A percentile compares a stretch with the other conserved stretches of the same genome.
Conservation (phyloP, 2,329 filamentous ascomycete species). For the Cercospora berteroae region DNA sequence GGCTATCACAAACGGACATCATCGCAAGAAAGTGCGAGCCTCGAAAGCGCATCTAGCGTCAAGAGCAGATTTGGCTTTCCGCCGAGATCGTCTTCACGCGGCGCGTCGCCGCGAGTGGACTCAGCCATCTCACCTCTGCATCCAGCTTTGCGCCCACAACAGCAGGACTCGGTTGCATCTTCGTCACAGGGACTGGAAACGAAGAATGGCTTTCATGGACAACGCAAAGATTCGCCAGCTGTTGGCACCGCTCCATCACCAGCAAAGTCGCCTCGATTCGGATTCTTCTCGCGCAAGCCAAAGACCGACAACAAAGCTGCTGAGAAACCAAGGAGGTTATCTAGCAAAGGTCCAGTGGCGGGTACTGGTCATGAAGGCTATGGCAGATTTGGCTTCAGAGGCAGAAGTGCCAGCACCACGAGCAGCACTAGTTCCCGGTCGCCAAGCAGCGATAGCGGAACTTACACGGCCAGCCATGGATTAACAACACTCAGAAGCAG, state of each 20-base stretch:
- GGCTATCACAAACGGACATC: slow-evolving; percentile 52
- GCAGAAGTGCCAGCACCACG: slow-evolving; percentile 62
- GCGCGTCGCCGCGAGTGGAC: slow-evolving; percentile 35
- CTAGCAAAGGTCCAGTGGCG: slow-evolving; percentile 76
- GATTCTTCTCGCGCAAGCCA: slow-evolving; percentile 71
- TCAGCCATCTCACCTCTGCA: slow-evolving; percentile 35
- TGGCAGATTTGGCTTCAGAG: slow-evolving; percentile 62
- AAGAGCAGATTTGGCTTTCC: slow-evolving; percentile 41
- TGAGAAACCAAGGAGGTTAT: slow-evolving; percentile 59
- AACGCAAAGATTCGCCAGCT: slow-evolving; percentile 37
- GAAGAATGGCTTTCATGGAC: slow-evolving; percentile 18
- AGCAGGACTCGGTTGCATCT: slow-evolving; percentile 22
- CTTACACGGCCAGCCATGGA: slow-evolving; percentile 38
- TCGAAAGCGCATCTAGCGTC: slow-evolving; percentile 37
- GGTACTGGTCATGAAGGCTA: slow-evolving; percentile 95
- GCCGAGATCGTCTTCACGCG: slow-evolving; percentile 35
- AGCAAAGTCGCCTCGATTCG: slow-evolving; percentile 65
- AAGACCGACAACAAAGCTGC: slow-evolving; percentile 56
- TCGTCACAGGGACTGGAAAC: slow-evolving; percentile 6
- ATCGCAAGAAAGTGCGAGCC: slow-evolving; percentile 47
- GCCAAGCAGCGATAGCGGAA: slow-evolving; percentile 43
- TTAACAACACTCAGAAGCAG: slow-evolving; percentile 45
- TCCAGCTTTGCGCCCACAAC: slow-evolving; percentile 23
- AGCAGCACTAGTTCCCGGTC: slow-evolving; percentile 51
- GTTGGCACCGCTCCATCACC: slow-evolving; percentile 57